These are phyloP conservation scores for Chalciporus chontae DNA, from an alignment of 768 basidiomycete genomes.

Conservation along the genomic window DNA sequence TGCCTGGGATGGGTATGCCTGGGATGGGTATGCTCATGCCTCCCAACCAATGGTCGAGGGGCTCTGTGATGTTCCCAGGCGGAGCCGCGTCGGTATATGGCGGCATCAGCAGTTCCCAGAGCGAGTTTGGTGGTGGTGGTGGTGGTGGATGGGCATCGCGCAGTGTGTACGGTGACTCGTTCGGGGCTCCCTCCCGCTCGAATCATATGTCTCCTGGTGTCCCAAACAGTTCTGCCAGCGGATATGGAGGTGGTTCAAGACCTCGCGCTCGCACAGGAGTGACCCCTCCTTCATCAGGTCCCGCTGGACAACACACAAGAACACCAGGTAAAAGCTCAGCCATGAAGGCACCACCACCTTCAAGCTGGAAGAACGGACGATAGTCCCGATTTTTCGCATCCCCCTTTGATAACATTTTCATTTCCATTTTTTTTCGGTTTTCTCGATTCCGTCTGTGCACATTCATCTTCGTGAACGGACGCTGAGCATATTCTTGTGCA, in stretches of 20 bases:
- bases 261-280: conserved; percentile 34
- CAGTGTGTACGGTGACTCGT: conserved; percentile 70
- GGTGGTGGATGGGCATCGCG: conserved; percentile 48
- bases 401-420: not conserved
- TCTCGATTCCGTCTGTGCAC: not conserved
- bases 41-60: conserved; percentile 39
- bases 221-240: conserved; percentile 15
- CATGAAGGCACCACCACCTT: conserved; percentile 51
- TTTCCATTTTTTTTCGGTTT: not conserved
- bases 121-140: conserved; percentile 53
- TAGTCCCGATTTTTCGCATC: conserved; percentile 1
- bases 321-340: conserved; percentile 18
- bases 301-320: conserved; percentile 3
- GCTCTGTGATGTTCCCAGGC: conserved; percentile 49
- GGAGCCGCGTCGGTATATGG: conserved; percentile 54
- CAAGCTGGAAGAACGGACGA: conserved; percentile 52
- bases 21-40: conserved; percentile 39
- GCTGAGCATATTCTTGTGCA: not conserved
- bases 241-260: conserved; percentile 22
- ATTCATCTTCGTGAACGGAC: not conserved
- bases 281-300: conserved; percentile 19
- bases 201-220: conserved; percentile 1
- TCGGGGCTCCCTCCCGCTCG: conserved; percentile 39
- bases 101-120: conserved; percentile 49
- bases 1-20: conserved; percentile 39